Base-by-base conservation (phyloP, 805 yeast species). In the Priceomyces carsonii region DNA sequence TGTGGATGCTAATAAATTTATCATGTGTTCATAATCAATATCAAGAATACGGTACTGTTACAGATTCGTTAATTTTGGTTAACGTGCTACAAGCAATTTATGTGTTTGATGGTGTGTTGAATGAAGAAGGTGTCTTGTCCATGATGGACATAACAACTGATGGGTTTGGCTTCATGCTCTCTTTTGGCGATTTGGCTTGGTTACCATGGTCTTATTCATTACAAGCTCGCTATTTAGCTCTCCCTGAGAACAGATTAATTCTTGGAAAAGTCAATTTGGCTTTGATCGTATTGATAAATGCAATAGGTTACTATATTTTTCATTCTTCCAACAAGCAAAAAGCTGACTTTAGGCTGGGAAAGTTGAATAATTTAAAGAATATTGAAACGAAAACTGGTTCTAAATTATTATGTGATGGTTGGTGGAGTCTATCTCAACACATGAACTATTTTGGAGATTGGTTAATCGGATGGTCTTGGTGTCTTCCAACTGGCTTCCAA, bases 91-190 rank as follows among this genome's bases (percentile, higher is more conserved):
- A 93, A 60, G 76, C 82, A 1, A 81, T 82, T 51, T 93, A 93
- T 55, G 82, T 90, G 12, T 68, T 90, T 52, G 99, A 93, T 56
- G 96, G 97, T 32, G 95, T 91, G 0, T 66, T 87, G 46, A 88
- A 89, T 58, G 98, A 93, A 59, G 86, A 80, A 52, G 97, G 97
- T 5, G 76, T 82, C 8, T 67, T 93, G 40, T 80, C 93, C 5
- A 93, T 93, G 97, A 91, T 93, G 75, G 99, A 93, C 59, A 80
- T 90, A 32, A 85, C 95, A 5, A 86, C 96, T 8, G 99, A 93
- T 63, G 99, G 99, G 0, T 88, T 93, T 57, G 99, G 99, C 1
- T 90, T 82, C 63, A 93, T 93, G 99, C 70, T 93, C 35, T 80
- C 89, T 3, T 90, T 91, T 66, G 99, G 99, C 18, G 99, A 93